A percentile compares a stretch with the other conserved stretches of the same genome.
phyloP scores from a whole-genome alignment of 2,329 filamentous ascomycete species.

The Zelopaecilomyces penicillatus region DNA sequence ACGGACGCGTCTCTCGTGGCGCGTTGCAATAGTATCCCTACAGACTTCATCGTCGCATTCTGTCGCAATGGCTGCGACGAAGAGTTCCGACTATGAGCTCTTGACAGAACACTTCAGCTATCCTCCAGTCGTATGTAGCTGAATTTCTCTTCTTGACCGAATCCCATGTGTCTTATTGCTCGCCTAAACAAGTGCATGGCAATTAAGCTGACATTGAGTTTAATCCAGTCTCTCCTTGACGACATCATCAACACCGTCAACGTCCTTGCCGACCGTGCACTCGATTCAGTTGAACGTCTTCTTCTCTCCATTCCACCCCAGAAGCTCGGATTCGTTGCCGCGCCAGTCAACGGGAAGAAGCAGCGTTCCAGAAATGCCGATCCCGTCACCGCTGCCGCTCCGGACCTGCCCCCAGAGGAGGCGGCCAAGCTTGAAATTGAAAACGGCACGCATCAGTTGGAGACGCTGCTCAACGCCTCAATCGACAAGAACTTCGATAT shows the following conservation, averaged over 20 bases:
- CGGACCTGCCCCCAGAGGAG: conserved; percentile 31
- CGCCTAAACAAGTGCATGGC: neutral
- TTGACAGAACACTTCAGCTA: conserved; percentile 95
- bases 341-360: conserved; percentile 22
- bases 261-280: conserved; percentile 80
- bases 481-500: conserved; percentile 82
- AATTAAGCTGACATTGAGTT: too few species aligned
- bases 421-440: conserved; percentile 63
- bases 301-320: conserved; percentile 66
- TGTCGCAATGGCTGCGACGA: conserved; percentile 23
- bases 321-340: conserved; percentile 67
- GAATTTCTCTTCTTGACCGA: neutral
- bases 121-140: conserved; percentile 67
- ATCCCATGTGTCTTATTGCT: neutral
- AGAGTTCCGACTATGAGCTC: conserved; percentile 52
- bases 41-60: neutral
- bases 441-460: conserved; percentile 75
- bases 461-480: conserved; percentile 70
- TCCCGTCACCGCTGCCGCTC: conserved; percentile 9
- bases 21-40: conserved; percentile 5
- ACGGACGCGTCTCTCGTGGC: conserved; percentile 10
- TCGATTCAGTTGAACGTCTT: conserved; percentile 78
- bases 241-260: conserved; percentile 97
- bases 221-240: conserved; percentile 73
- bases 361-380: conserved; percentile 20